Evolutionary conservation across 1,284 basidiomycete species (phyloP), one percentile per base, ranked within the genome.

Genomic region (Sporisorium sorghi): DNA sequence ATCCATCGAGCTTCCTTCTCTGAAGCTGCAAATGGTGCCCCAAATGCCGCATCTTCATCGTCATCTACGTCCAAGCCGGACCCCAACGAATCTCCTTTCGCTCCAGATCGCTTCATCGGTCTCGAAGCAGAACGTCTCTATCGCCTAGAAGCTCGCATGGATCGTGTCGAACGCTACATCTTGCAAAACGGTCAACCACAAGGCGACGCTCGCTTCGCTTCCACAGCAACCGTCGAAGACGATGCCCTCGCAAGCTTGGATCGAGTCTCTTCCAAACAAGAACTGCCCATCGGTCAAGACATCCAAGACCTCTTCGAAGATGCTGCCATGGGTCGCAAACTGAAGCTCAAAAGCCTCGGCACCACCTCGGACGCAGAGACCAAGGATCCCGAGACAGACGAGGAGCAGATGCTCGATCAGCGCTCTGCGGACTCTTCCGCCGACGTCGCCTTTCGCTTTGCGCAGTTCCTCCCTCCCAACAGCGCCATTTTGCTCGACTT

Each of bases 401-500:
- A 70, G 5, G 74, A 76, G 40, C 54, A 61, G 17, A 62, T 63
- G 58, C 62, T 70, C 53, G 57, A 65, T 35, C 75, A 77, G 48
- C 66, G 72, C 21, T 62, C 63, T 6, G 57, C 68, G 21, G 75
- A 75, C 33, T 67, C 75, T 19, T 56, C 66, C 15, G 59, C 55
- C 19, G 75, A 74, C 23, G 66, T 77, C 21, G 75, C 75, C 15
- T 72, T 68, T 24, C 71, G 75, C 12, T 75, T 72, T 42, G 63
- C 69, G 6, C 73, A 67, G 3, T 74, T 72, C 24, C 46, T 69
- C 2, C 75, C 75, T 1, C 24, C 55, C 40, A 51, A 51, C 17
- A 64, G 49, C 28, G 48, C 68, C 43, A 44, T 54, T 12, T 58
- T 82, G 9, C 65, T 81, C 26, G 69, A 78, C 12, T 82, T 79